Evolutionary conservation across 176 grass and related monocot species (phyloP), one percentile per base, ranked within the genome.

Genomic region (Avena eriantha): DNA sequence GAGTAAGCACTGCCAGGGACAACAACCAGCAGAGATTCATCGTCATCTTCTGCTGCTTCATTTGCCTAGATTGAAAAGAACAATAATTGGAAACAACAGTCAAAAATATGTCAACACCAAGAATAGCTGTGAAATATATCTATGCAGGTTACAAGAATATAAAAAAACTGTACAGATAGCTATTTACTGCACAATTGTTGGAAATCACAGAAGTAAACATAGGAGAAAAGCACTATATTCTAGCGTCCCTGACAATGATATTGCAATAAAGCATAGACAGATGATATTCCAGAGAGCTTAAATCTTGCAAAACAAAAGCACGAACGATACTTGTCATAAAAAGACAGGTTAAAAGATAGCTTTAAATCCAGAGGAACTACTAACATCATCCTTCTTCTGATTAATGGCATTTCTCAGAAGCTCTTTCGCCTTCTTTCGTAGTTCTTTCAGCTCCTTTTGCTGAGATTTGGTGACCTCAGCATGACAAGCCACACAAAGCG

Each of bases 1-100:
- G 93, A 94, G 85, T 98, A 98, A 34, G 90, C 86, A 91, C 96
- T 98, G n/a, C 93, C 96, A 50, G 96, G 96, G 65, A 98, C 96
- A 1, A 60, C 64, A 43, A 94, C 84, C 10, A 94, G 74, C 84
- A 94, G 73, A 66, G n/a, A 70, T 0, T 83, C 21, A 1, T 90
- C 86, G 4, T 93, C 86, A 19, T 87, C 83, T 76, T 88, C 76
- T 43, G 48, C 31, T 22, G 63, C 59, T 93, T 81, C 81, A 91
- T 78, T 89, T 85, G 87, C 80, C 86, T 85, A 22, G 33, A 61
- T 13, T 69, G 36, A 79, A 81, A 80, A 73, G 33, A 34, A 17
- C 55, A 54, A 87, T 14, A 59, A 17, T 73, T 81, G 36, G 24
- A 63, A 63, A 19, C 23, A 84, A 78, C 36, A 58, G 54, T 53